These are phyloP conservation scores for Salix udensis DNA, from an alignment of 345 rosid species.

Conservation along the genomic window DNA sequence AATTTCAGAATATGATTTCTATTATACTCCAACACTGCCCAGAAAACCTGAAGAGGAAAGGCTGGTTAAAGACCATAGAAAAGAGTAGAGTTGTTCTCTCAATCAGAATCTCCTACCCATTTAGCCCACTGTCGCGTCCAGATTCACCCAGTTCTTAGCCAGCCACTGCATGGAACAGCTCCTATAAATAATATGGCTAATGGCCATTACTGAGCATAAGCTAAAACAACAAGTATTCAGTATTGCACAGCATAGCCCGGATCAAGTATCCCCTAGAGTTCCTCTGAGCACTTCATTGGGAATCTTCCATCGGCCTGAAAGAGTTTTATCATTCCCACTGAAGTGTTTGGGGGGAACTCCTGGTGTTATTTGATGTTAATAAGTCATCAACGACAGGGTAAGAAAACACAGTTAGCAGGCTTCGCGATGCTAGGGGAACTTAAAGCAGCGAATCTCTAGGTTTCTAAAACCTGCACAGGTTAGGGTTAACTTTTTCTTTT, in stretches of 20 bases:
- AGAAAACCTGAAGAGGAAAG: constrained; percentile 1
- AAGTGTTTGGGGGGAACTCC: constrained; percentile 69
- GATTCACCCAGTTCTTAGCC: neutral
- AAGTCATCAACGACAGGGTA: too few relatives aligned
- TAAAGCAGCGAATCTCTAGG: too few relatives aligned
- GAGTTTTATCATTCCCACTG: constrained; percentile 18
- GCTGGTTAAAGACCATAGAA: neutral
- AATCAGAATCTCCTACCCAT: neutral
- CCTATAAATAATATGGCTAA: neutral
- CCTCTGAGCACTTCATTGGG: constrained; percentile 44
- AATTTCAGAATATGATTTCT: too few relatives aligned
- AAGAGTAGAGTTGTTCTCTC: neutral
- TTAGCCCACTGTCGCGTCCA: neutral
- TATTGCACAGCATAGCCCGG: neutral
- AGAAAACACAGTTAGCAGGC: too few relatives aligned
- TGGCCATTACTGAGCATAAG: neutral
- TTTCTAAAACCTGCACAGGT: too few relatives aligned
- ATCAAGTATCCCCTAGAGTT: constrained; percentile 38
- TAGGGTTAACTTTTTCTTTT: too few relatives aligned
- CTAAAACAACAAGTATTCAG: neutral
- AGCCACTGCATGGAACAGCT: neutral
- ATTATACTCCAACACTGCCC: too few relatives aligned
- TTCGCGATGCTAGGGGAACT: too few relatives aligned
- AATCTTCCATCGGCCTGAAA: neutral
- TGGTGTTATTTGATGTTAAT: constrained; percentile 12